Percentiles rank a stretch among this genome's conserved stretches.
Conservation (phyloP, 2,329 filamentous ascomycete genomes). For the Phyllosticta citrichinensis region DNA sequence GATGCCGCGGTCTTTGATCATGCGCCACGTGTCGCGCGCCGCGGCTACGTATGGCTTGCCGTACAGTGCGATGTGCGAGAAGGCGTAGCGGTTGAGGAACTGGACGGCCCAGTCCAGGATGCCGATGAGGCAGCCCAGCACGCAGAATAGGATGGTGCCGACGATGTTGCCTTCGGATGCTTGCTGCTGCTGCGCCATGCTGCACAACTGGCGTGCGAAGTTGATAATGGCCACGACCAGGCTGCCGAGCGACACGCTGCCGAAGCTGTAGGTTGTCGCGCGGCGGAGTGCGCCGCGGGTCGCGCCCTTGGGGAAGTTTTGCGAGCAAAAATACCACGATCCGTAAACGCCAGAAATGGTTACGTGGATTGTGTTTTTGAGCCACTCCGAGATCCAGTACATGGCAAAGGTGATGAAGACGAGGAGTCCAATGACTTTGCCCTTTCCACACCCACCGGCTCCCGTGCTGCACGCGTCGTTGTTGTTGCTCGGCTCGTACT, state of each 20-base stretch:
- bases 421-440: constrained; percentile 72
- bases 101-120: constrained; percentile 77
- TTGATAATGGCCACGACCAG: constrained; percentile 81
- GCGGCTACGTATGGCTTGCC: constrained; percentile 79
- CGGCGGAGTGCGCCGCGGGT: constrained; percentile 77
- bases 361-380: constrained; percentile 79
- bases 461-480: constrained; percentile 46
- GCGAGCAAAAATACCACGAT: constrained; percentile 77
- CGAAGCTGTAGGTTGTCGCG: constrained; percentile 82
- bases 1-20: constrained; percentile 87
- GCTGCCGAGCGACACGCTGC: constrained; percentile 79
- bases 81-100: constrained; percentile 87
- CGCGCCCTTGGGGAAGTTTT: constrained; percentile 61
- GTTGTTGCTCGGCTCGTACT: constrained; percentile 56
- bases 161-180: constrained; percentile 59
- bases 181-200: constrained; percentile 59
- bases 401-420: constrained; percentile 83
- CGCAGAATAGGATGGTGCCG: constrained; percentile 57
- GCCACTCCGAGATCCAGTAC: constrained; percentile 88
- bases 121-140: constrained; percentile 65
- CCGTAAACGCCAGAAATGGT: constrained; percentile 77
- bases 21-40: constrained; percentile 80
- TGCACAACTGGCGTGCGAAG: constrained; percentile 70
- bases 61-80: constrained; percentile 86
- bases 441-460: constrained; percentile 57